Evolutionary conservation across 768 basidiomycete genomes (phyloP), one percentile per base, ranked within the genome.

Genomic region (Arthromyces matolae): DNA sequence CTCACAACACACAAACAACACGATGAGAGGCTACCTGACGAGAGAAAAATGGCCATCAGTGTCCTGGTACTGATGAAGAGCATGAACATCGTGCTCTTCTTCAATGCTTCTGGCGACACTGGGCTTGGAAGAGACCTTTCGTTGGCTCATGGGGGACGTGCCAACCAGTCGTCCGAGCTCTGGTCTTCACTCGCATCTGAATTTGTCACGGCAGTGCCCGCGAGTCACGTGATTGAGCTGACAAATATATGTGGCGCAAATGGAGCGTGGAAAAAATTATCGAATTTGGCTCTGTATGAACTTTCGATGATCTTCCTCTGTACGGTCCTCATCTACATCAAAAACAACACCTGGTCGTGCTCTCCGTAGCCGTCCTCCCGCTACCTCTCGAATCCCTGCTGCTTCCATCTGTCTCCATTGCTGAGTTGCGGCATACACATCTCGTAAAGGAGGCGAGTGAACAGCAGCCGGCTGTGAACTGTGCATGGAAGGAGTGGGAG

Each of bases 11-110:
- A 54, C 57, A 56, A 20, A 23, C 35, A 53, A 49, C 39, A 51
- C 47, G 43, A 32, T 33, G 36, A 32, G 54, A 42, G 66, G n/a
- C 49, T 63, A 94, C 95, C 95, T 85, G 67, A 98, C 96, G 45
- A 99, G 83, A 18, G 92, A 93, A 69, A 99, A 99, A 71, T 99
- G 96, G 18, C 96, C 93, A 50, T 93, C 86, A 19, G 89, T 86
- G 53, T 93, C 84, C 56, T 86, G 72, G 62, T 94, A 95, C 60
- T 93, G 84, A 58, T 86, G 86, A 38, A 94, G 71, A 42, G 76
- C 79, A 38, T 78, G 63, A 16, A 61, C 59, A 31, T 65, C 63
- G 34, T 57, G 57, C 37, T 65, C 56, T 16, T 29, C 57, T 31
- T 34, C 32, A 19, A 55, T 41, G 14, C 42, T 46, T 44, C 61